Conservation (phyloP, 129 eudicot species). For the Flaveria ramosissima region DNA sequence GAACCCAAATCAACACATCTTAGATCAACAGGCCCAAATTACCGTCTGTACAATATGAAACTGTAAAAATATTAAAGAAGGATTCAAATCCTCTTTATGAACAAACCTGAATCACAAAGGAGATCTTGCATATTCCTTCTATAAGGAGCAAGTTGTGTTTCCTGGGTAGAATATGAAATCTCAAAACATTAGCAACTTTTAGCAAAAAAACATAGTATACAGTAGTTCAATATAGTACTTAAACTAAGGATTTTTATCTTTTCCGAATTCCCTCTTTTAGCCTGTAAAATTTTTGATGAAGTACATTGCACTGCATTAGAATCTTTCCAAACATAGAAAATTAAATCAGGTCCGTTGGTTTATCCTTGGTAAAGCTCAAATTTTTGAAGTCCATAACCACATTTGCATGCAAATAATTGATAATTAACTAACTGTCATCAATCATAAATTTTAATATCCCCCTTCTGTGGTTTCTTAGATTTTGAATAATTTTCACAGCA, state of each 20-base stretch:
- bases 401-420: conserved; percentile 4
- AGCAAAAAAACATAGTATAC: conserved; percentile 3
- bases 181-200: conserved; percentile 15
- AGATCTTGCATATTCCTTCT: conserved; percentile 97
- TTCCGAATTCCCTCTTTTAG: too few relatives aligned
- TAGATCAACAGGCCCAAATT: background rate
- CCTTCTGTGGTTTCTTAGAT: background rate
- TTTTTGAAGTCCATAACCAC: background rate
- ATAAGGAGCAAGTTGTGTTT: conserved; percentile 90
- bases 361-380: background rate
- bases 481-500: background rate
- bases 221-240: background rate
- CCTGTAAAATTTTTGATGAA: background rate
- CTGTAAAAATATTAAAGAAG: background rate
- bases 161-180: conserved; percentile 42
- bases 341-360: background rate
- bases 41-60: background rate
- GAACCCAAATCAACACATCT: background rate
- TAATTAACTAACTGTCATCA: conserved; percentile 2
- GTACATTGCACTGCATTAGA: background rate
- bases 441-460: background rate
- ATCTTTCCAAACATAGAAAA: background rate
- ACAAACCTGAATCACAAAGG: conserved; percentile 91
- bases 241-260: too few relatives aligned
- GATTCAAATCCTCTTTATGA: conserved; percentile 24